Conservation (phyloP, 1,284 basidiomycete species). For the Microbotryum saponariae region DNA sequence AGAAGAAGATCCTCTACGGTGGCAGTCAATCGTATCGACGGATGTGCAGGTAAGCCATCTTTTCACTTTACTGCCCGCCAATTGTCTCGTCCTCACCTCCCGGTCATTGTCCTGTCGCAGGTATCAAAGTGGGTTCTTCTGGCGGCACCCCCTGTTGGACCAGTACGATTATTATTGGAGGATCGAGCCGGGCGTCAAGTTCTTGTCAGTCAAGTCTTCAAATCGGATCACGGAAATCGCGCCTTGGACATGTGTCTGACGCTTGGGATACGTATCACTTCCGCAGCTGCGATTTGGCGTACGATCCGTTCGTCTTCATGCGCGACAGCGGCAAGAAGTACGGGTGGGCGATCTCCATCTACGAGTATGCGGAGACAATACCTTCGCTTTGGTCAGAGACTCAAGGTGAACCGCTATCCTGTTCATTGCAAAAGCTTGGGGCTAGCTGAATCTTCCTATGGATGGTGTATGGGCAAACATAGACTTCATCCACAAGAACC, state of each 20-base stretch:
- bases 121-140: constrained; percentile 18
- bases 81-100: background rate
- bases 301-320: constrained; percentile 36
- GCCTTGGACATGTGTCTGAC: background rate
- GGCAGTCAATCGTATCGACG: constrained; percentile 66
- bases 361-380: constrained; percentile 71
- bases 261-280: background rate
- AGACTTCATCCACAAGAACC: constrained; percentile 63
- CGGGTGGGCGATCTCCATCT: constrained; percentile 70
- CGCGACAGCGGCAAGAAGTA: constrained; percentile 32
- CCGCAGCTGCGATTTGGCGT: constrained; percentile 33
- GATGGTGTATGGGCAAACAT: constrained; percentile 3
- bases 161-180: constrained; percentile 86
- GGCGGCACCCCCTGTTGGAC: constrained; percentile 18
- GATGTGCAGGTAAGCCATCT: constrained; percentile 55
- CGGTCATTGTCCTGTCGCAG: background rate
- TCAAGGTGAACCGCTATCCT: constrained; percentile 9
- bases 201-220: constrained; percentile 12
- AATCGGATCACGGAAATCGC: background rate
- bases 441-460: background rate
- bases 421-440: too few relatives aligned
- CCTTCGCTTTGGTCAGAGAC: constrained; percentile 58
- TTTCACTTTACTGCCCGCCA: background rate
- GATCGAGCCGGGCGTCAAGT: constrained; percentile 48
- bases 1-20: constrained; percentile 77